Conservation (phyloP, 192 early-diverging fungal genomes). For the Fimicolochytrium jonesii region DNA sequence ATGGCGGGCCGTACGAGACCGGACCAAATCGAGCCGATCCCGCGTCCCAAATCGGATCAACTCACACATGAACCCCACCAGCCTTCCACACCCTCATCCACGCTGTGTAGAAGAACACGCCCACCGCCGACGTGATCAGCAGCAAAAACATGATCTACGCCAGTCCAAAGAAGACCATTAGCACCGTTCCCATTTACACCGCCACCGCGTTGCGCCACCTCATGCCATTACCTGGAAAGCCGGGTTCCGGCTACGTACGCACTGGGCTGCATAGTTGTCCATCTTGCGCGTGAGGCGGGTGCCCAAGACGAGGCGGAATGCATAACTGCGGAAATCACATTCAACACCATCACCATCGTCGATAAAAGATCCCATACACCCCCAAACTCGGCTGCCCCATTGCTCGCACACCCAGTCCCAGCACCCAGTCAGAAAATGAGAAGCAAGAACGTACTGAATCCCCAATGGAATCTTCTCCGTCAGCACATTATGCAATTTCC, state of each 20-base stretch:
- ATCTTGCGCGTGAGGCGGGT: neutral
- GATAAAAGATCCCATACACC: conserved; percentile 2
- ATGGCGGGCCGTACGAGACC: too few relatives aligned
- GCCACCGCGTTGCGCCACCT: neutral
- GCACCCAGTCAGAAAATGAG: neutral
- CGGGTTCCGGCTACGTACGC: neutral
- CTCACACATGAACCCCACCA: conserved; percentile 30
- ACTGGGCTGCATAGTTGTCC: neutral
- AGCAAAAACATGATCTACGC: conserved; percentile 37
- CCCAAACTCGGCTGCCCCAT: conserved; percentile 4
- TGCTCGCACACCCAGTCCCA: neutral
- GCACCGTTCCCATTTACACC: neutral
- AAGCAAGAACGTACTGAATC: conserved; percentile 12
- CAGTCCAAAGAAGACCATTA: neutral
- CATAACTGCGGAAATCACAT: neutral
- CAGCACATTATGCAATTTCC: conserved; percentile 14
- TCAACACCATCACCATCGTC: neutral
- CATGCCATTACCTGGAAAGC: neutral
- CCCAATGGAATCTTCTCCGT: conserved; percentile 24
- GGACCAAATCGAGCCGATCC: too few relatives aligned
- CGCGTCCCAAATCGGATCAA: neutral
- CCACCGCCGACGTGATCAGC: conserved; percentile 31
- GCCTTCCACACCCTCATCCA: conserved; percentile 23
- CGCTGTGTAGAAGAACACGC: conserved; percentile 28
- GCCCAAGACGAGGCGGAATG: conserved; percentile 3